These are phyloP conservation scores for Phalaenopsis hybrid DNA, from an alignment of 116 monocot species.

Conservation along the genomic window DNA sequence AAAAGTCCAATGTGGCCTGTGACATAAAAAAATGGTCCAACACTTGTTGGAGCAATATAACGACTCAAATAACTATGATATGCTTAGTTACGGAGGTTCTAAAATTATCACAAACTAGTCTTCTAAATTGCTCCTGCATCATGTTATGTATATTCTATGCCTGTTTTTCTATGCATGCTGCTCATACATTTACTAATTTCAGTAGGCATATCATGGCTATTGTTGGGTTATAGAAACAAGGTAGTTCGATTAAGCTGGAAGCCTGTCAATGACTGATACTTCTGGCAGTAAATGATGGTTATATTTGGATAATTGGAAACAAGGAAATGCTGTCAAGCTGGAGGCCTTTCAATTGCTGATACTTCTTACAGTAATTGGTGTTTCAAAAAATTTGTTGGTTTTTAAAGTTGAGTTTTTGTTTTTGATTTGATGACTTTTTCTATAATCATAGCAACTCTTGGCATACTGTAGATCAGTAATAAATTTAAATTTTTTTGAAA, in stretches of 20 bases:
- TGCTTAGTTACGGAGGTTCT: too few relatives aligned
- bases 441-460: not conserved
- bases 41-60: too few relatives aligned
- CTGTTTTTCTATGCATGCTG: not conserved
- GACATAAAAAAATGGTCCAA: too few relatives aligned
- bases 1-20: too few relatives aligned
- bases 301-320: not conserved
- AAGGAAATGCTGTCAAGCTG: not conserved
- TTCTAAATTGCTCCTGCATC: not conserved
- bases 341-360: not conserved
- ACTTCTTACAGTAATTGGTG: not conserved
- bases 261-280: not conserved
- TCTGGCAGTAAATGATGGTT: not conserved
- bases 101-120: too few relatives aligned
- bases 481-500: not conserved
- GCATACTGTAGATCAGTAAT: not conserved
- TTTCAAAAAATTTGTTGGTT: not conserved
- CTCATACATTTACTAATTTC: not conserved
- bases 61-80: too few relatives aligned
- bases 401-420: not conserved
- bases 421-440: not conserved
- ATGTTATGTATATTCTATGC: not conserved
- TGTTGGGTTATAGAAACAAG: not conserved
- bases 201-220: not conserved
- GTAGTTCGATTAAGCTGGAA: not conserved